Evolutionary conservation across 2,329 filamentous ascomycete species (phyloP).

Genomic region (Arachnopeziza araneosa): DNA sequence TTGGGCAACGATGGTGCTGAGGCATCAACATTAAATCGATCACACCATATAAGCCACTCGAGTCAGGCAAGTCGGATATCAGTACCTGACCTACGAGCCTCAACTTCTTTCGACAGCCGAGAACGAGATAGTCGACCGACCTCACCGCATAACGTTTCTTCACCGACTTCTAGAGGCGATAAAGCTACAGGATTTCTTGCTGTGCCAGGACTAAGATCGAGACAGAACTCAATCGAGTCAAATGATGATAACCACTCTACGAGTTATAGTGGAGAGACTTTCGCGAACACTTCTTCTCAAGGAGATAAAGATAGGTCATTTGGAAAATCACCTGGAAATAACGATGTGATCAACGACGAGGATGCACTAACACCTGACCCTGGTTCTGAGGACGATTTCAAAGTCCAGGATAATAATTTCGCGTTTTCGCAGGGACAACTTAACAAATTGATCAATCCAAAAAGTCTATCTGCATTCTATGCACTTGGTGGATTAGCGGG

Average conservation of each 20-base stretch:
- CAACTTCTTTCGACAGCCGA: conserved; percentile 53
- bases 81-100: conserved; percentile 43
- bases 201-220: conserved; percentile 56
- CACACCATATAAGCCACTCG: conserved; percentile 20
- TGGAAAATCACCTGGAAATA: conserved; percentile 33
- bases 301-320: conserved; percentile 36
- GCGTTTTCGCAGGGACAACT: conserved; percentile 69
- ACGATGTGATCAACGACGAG: conserved; percentile 48
- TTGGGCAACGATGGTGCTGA: conserved; percentile 28
- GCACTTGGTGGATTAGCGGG: conserved; percentile 68
- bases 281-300: conserved; percentile 37
- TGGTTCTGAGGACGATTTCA: conserved; percentile 64
- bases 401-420: conserved; percentile 62
- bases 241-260: conserved; percentile 47
- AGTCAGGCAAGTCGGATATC: conserved; percentile 27
- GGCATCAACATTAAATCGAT: conserved; percentile 7
- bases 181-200: conserved; percentile 49
- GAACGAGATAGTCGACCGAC: conserved; percentile 57
- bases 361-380: conserved; percentile 51
- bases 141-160: conserved; percentile 63
- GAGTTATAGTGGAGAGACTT: conserved; percentile 34
- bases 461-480: conserved; percentile 68
- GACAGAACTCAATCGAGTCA: conserved; percentile 61
- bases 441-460: conserved; percentile 74
- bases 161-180: conserved; percentile 48